Evolutionary conservation across 371 early-diverging fungal genomes (phyloP), one percentile per base, ranked within the genome.

Genomic region (Mucor indicus): DNA sequence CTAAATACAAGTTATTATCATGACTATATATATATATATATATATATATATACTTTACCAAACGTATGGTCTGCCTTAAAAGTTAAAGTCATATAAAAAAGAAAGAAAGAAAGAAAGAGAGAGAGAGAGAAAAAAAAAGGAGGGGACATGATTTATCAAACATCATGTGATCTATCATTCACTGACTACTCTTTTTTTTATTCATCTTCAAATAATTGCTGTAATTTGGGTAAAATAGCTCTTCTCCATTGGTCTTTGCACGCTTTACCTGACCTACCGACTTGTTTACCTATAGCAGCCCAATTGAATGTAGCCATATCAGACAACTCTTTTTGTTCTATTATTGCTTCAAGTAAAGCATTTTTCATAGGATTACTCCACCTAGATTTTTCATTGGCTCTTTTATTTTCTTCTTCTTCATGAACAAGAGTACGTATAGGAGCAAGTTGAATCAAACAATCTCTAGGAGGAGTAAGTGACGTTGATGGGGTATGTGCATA

Each of bases 201-300:
- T n/a, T n/a, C n/a, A n/a, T n/a, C n/a, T n/a, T n/a, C n/a, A 32
- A 48, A 48, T 10, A 11, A 39, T 43, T 45, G 38, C 35, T 52
- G 25, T 50, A 44, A 9, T 41, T 33, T 33, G 10, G 67, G 67
- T 16, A 68, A 50, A 8, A 64, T 42, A 25, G 66, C 73, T 13
- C 73, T 66, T 50, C 73, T 53, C 73, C 73, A 73, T 43, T 73
- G 73, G 52, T 73, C 73, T 23, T 73, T 73, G 21, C 73, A 73
- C 2, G 73, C 64, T 40, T 73, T 73, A 13, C 55, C 57, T 19
- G 56, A 25, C 1, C 67, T 47, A 2, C 64, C 64, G 1, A 66
- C 64, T 4, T 43, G 25, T 11, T 19, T 12, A 20, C 69, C 52
- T 38, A 73, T 64, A 9, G n/a, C 21, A 20, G 55, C 47, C 73